Evolutionary conservation across 2,329 filamentous ascomycete genomes (phyloP), one percentile per base, ranked within the genome.

Genomic region (Pyricularia sp.): DNA sequence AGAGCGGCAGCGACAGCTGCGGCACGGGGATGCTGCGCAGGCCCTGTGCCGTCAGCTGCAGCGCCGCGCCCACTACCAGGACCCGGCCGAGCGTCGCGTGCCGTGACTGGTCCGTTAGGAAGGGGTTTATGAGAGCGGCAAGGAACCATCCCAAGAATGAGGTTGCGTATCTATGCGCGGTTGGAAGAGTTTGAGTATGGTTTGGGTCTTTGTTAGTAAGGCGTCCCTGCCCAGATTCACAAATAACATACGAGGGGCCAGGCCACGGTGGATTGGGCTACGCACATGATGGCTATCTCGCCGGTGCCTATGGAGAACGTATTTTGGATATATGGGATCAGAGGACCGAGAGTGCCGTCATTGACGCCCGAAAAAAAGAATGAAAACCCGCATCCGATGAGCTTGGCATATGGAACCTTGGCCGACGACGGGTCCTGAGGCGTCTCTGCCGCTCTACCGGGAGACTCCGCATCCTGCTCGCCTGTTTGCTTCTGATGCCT

Each of bases 321-420:
- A 10, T 33, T n/a, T 26, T 65, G 64, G 10, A 88, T 78, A 69
- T 88, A 86, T 0, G 86, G 86, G 1, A 88, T 81, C 16, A 89
- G 68, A 1, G 86, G 79, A 2, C 86, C 86, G 0, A 88, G 75
- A 66, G 81, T 86, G 35, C 86, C 86, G 70, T 88, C 86, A 65
- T 87, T 88, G 62, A 84, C 77, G 0, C 86, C 86, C 0, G 86
- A 84, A 33, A 85, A 83, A 70, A 88, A 87, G 75, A 88, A 88
- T 0, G 84, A 85, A 67, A 87, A 82, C 0, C 80, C 81, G 2
- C 82, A 79, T 59, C 82, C 82, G 49, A 81, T 64, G 2, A 88
- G 72, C 26, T 65, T 65, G 16, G 49, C n/a, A 33, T 61, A 61
- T 12, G 59, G 59, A n/a, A 57, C 53, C n/a, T 26, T 57, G 53